phyloP scores from a whole-genome alignment of 139 green algal species.

The Chlamydomonas applanata region DNA sequence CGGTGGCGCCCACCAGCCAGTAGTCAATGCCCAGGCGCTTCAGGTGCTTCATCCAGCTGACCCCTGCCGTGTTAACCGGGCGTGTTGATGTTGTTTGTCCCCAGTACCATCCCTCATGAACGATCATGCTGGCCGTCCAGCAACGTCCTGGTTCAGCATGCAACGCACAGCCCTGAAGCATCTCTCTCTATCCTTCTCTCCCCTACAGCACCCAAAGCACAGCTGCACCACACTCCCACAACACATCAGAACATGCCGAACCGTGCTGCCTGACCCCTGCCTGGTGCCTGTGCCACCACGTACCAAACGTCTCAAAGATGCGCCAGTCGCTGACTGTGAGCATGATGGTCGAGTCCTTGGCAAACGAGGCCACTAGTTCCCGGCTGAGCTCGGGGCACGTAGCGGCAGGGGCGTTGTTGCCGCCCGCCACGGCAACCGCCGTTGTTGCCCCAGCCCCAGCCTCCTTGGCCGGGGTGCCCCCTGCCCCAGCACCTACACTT shows the following conservation, averaged over 20 bases:
- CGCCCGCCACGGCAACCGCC: neutral
- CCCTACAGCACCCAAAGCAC: neutral
- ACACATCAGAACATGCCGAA: too few species aligned
- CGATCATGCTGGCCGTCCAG: too few species aligned
- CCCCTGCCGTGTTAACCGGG: too few species aligned
- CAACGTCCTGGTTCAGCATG: too few species aligned
- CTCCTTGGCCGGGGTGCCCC: neutral
- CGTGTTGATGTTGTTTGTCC: too few species aligned
- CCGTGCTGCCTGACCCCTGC: neutral
- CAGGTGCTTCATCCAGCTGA: conserved; percentile 48
- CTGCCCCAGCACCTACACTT: neutral
- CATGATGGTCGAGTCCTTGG: conserved; percentile 26
- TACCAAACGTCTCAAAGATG: conserved; percentile 31
- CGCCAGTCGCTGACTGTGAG: conserved; percentile 20
- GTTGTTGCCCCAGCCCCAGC: neutral
- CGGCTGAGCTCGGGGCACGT: conserved; percentile 5
- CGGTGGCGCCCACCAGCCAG: conserved; percentile 30
- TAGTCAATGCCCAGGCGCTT: conserved; percentile 28
- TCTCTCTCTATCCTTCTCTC: neutral
- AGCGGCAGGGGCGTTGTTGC: neutral
- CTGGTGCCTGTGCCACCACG: too few species aligned
- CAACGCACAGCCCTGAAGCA: neutral
- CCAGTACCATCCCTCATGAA: too few species aligned
- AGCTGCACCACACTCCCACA: too few species aligned
- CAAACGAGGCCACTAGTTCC: conserved; percentile 33